Conservation (phyloP, 768 basidiomycete species). For the Suillus bovinus region DNA sequence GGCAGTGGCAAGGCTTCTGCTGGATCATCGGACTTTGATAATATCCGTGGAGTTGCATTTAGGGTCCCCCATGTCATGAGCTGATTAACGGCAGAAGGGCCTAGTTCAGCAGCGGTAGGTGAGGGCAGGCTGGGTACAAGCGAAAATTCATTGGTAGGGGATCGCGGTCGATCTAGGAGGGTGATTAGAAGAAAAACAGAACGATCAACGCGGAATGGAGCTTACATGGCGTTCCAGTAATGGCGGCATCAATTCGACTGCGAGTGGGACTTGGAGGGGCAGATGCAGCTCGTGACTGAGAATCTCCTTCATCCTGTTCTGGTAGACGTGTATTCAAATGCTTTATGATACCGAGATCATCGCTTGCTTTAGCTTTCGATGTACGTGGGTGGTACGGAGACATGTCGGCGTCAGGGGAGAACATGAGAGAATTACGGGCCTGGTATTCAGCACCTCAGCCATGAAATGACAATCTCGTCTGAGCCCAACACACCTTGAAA, state of each 20-base stretch:
- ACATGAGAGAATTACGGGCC: conserved; percentile 96
- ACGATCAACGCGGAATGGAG: conserved; percentile 13
- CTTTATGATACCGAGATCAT: conserved; percentile 63
- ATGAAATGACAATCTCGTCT: conserved; percentile 7
- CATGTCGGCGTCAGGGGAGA: conserved; percentile 86
- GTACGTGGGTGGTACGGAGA: conserved; percentile 65
- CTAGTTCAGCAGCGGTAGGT: conserved; percentile 80
- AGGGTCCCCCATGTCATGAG: conserved; percentile 98
- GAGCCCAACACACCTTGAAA: conserved; percentile 58
- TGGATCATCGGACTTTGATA: conserved; percentile 63
- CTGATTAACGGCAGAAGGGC: conserved; percentile 81
- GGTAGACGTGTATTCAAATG: conserved; percentile 81
- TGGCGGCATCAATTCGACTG: conserved; percentile 90
- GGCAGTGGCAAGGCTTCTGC: conserved; percentile 43
- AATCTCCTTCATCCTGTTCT: conserved; percentile 59
- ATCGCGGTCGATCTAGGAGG: conserved; percentile 59
- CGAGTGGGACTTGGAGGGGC: conserved; percentile 87
- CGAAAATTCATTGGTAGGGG: conserved; percentile 61
- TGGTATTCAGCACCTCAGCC: conserved; percentile 30
- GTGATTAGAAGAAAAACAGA: conserved; percentile 14
- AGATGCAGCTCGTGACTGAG: conserved; percentile 43
- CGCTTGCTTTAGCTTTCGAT: conserved; percentile 32
- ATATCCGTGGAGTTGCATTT: conserved; percentile 86
- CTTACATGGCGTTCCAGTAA: conserved; percentile 88
- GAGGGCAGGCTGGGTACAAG: conserved; percentile 88